phyloP scores from a whole-genome alignment of 2,329 filamentous ascomycete species.

The Fusarium subtropicale region DNA sequence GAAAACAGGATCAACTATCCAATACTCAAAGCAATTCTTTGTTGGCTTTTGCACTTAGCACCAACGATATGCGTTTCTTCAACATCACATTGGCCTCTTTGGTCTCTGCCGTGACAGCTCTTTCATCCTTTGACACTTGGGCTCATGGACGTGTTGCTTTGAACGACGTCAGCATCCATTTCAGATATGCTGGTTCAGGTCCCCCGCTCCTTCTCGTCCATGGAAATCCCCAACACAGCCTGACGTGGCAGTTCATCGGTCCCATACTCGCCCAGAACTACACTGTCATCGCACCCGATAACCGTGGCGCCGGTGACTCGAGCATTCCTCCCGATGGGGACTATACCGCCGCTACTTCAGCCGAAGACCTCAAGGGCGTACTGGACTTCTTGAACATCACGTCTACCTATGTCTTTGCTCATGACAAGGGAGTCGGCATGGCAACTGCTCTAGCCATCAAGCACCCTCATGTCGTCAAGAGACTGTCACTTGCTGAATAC shows the following conservation, averaged over 20 bases:
- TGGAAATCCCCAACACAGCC: constrained; percentile 56
- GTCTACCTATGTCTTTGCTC: constrained; percentile 57
- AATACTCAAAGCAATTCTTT: rapidly evolving
- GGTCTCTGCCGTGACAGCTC: constrained; percentile 5
- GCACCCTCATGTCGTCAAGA: constrained; percentile 51
- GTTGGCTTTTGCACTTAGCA: neutral
- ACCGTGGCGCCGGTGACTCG: constrained; percentile 56
- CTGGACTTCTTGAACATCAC: constrained; percentile 58
- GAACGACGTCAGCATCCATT: constrained; percentile 57
- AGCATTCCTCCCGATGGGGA: constrained; percentile 53
- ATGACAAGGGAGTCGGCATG: constrained; percentile 60
- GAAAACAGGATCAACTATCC: rapidly evolving
- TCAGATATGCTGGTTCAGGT: constrained; percentile 55
- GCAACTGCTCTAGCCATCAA: constrained; percentile 55
- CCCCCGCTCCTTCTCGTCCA: constrained; percentile 56
- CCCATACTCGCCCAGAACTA: constrained; percentile 52
- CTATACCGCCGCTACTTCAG: constrained; percentile 56
- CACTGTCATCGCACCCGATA: constrained; percentile 58
- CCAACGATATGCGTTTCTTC: constrained; percentile 4
- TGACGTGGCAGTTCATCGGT: constrained; percentile 41
- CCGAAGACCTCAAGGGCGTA: constrained; percentile 53
- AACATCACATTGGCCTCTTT: constrained; percentile 4
- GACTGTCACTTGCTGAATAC: constrained; percentile 56
- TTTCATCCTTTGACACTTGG: constrained; percentile 54
- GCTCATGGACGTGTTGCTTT: constrained; percentile 52